These are phyloP conservation scores for Coniochaeta sp. DNA, from an alignment of 2,329 filamentous ascomycete species.

Conservation along the genomic window DNA sequence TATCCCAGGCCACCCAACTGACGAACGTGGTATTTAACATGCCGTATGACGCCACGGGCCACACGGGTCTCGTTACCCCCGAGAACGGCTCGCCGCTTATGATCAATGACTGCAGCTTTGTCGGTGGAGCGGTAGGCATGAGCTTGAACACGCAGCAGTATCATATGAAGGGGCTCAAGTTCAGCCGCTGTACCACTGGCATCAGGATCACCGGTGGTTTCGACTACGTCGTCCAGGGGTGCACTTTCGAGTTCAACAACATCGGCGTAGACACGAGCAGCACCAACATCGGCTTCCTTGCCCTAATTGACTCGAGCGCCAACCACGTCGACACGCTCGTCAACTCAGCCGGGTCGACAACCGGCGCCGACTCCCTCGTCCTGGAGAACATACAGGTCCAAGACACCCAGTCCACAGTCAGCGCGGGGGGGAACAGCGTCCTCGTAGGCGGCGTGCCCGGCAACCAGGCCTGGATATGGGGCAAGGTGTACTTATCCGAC, in stretches of 20 bases:
- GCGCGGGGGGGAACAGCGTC: background rate
- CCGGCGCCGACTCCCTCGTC: conserved; percentile 5
- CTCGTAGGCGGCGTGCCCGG: conserved; percentile 7
- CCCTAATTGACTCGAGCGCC: conserved; percentile 11
- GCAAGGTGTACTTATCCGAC: conserved; percentile 7
- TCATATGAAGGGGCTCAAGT: conserved; percentile 14
- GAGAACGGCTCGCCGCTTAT: conserved; percentile 12
- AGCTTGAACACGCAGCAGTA: conserved; percentile 14
- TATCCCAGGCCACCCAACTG: conserved; percentile 29
- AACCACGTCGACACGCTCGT: conserved; percentile 8
- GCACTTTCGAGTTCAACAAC: background rate
- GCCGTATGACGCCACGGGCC: conserved; percentile 21
- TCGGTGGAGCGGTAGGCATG: conserved; percentile 12
- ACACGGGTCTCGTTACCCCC: conserved; percentile 24
- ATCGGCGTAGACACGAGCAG: conserved; percentile 8
- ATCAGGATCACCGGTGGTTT: background rate
- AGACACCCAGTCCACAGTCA: conserved; percentile 5
- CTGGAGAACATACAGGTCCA: conserved; percentile 10
- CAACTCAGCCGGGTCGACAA: background rate
- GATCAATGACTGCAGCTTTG: conserved; percentile 13
- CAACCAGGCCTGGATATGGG: conserved; percentile 8
- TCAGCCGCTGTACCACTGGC: conserved; percentile 11
- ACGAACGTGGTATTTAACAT: conserved; percentile 29
- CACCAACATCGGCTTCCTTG: conserved; percentile 6
- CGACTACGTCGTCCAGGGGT: background rate